A percentile compares a stretch with the other conserved stretches of the same genome.
Evolutionary conservation across 1,284 basidiomycete genomes (phyloP).

Genomic region (Malassezia furfur): DNA sequence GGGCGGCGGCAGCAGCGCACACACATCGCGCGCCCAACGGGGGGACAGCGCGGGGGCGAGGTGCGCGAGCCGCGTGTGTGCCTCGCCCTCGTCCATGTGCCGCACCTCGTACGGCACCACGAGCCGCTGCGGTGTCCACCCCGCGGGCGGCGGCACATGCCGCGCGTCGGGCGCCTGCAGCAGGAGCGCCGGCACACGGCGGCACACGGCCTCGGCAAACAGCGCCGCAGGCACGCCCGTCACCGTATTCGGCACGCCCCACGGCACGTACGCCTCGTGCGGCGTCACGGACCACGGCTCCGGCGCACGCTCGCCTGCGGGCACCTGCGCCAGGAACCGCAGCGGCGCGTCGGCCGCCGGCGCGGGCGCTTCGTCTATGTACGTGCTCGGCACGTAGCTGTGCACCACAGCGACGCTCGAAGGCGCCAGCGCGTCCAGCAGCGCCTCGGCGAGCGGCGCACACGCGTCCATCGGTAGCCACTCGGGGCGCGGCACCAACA

Average conservation of each 20-base stretch:
- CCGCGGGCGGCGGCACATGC: not conserved
- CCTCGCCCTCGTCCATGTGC: not conserved
- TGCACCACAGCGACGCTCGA: slow-evolving; percentile 1
- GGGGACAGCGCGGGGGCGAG: not conserved
- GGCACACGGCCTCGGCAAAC: not conserved
- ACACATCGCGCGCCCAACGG: not conserved
- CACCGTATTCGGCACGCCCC: slow-evolving; percentile 11
- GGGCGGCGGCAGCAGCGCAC: not conserved
- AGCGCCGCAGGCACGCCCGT: slow-evolving; percentile 9
- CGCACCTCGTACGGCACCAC: not conserved
- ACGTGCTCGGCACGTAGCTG: not conserved
- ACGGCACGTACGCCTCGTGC: not conserved
- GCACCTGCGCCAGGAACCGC: not conserved
- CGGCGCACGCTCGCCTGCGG: not conserved
- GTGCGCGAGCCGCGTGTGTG: not conserved
- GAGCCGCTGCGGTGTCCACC: not conserved
- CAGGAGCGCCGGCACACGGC: not conserved
- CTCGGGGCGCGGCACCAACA: not conserved
- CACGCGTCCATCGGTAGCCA: not conserved
- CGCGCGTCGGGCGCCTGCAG: not conserved
- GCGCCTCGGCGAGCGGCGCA: not conserved
- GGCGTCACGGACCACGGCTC: not conserved
- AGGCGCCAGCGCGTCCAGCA: slow-evolving; percentile 1
- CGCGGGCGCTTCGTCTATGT: not conserved
- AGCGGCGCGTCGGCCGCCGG: not conserved